Conservation (phyloP, 805 yeast species). For the Metschnikowia orientalis region DNA sequence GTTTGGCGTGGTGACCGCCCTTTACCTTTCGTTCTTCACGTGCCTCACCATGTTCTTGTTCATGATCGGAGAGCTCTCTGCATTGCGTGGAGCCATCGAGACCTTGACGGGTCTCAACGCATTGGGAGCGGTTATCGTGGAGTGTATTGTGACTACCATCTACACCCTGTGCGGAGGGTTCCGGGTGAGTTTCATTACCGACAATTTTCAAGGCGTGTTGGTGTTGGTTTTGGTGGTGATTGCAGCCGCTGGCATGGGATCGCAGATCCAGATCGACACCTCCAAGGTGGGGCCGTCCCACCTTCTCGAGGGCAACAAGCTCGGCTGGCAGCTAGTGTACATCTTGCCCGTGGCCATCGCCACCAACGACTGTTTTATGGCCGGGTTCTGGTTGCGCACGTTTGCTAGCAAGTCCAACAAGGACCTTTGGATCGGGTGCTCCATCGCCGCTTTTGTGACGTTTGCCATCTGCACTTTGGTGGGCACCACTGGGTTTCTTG, state of each 20-base stretch:
- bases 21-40: slow-evolving; percentile 77
- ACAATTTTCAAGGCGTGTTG: slow-evolving; percentile 74
- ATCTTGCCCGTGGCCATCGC: slow-evolving; percentile 82
- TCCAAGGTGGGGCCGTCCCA: slow-evolving; percentile 62
- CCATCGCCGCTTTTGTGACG: slow-evolving; percentile 66
- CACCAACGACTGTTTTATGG: slow-evolving; percentile 83
- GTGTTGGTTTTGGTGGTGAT: slow-evolving; percentile 65
- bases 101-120: slow-evolving; percentile 77
- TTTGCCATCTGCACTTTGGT: slow-evolving; percentile 62
- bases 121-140: slow-evolving; percentile 75
- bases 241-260: slow-evolving; percentile 75
- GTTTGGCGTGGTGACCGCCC: slow-evolving; percentile 67
- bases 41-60: slow-evolving; percentile 79
- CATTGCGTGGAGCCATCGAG: slow-evolving; percentile 70
- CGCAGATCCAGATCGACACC: slow-evolving; percentile 60
- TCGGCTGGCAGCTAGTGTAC: slow-evolving; percentile 88
- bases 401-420: slow-evolving; percentile 79
- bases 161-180: slow-evolving; percentile 90
- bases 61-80: slow-evolving; percentile 83
- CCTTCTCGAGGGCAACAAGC: slow-evolving; percentile 56
- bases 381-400: slow-evolving; percentile 93
- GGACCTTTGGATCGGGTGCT: slow-evolving; percentile 71
- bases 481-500: slow-evolving; percentile 81
- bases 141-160: slow-evolving; percentile 80
- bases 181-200: slow-evolving; percentile 82